Evolutionary conservation across 2,329 filamentous ascomycete species (phyloP), one percentile per base, ranked within the genome.

Genomic region (Fusarium buxicola): DNA sequence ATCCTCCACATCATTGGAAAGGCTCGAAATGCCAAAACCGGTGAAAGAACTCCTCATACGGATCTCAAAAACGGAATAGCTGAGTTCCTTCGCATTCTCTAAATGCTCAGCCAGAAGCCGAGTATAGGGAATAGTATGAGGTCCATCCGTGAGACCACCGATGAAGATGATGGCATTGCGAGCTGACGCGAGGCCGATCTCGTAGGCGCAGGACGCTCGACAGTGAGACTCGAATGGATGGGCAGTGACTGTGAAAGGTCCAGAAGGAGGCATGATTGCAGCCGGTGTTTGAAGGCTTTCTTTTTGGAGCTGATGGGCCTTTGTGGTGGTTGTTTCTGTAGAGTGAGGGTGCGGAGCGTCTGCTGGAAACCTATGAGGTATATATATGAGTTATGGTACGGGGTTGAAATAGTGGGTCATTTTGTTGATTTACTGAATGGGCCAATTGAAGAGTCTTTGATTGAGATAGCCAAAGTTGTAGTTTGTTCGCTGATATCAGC

Each of bases 101-200:
- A 86, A 72, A 44, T 74, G 73, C 34, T 74, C 72, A 12, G 84
- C 81, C 52, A 87, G 74, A 2, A 73, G 70, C 6, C 80, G 78
- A 43, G 81, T 77, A 58, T 90, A 91, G 1, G 81, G 77, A 8
- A 90, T 82, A 1, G 86, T 88, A 61, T 90, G 85, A 56, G 89
- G 85, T 2, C 89, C 89, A 73, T 92, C 90, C 32, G 83, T 83
- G 13, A 93, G 83, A 31, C 90, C 90, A 60, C 88, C 89, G 61
- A 92, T 82, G 76, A 90, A 90, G 58, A 92, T 75, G 50, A 92
- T 75, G 4, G 86, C 87, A 74, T 91, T 86, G 45, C 73, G 77
- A 55, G 78, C 74, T 35, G 75, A 69, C 10, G 66, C 36, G 13
- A 73, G 71, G 21, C 82, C 81, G 15, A 76, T 69, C 66, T 85